Evolutionary conservation across 495 filamentous ascomycete genomes (phyloP), one percentile per base, ranked within the genome.

Genomic region (Aspergillus panamensis): DNA sequence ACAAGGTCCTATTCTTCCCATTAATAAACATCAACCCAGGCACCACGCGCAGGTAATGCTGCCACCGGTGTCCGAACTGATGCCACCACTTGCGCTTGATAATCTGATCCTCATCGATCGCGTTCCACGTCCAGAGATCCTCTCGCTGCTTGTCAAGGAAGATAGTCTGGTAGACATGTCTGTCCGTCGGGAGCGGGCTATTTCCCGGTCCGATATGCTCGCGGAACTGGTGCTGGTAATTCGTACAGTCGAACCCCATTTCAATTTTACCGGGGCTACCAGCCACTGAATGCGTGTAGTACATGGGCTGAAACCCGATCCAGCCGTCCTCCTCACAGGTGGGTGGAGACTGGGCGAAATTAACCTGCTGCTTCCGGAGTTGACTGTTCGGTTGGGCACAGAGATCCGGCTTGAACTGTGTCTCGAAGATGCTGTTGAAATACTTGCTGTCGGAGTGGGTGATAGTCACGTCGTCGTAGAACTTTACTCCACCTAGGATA

Each of bases 171-270:
- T 90, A 93, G 17, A 95, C 82, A 70, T 92, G 90, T 17, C 77
- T 68, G 19, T 85, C 79, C 48, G 77, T 76, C 0, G 77, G 73
- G 42, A 75, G 69, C 3, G 75, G 60, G 12, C 68, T 63, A 7
- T 78, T 73, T 4, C 70, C 69, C 0, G 17, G 16, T 1, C 72
- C 68, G n/a, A 74, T 32, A 13, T 69, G 67, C 37, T 77, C 74
- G 1, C 85, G 83, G 65, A 95, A 91, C 69, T 95, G 90, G 58
- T 87, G 78, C 66, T 95, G 90, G 72, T 95, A 95, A 63, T 90
- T 88, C 16, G 85, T 87, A 71, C 87, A 90, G 68, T 93, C 88
- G 69, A 93, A 95, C 59, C 82, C 87, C 89, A 95, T 92, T 63
- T 95, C 90, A 8, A 95, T 86, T 61, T 89, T 88, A 12, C 77